phyloP scores from a whole-genome alignment of 306 rosid species.

The Morella rubra region DNA sequence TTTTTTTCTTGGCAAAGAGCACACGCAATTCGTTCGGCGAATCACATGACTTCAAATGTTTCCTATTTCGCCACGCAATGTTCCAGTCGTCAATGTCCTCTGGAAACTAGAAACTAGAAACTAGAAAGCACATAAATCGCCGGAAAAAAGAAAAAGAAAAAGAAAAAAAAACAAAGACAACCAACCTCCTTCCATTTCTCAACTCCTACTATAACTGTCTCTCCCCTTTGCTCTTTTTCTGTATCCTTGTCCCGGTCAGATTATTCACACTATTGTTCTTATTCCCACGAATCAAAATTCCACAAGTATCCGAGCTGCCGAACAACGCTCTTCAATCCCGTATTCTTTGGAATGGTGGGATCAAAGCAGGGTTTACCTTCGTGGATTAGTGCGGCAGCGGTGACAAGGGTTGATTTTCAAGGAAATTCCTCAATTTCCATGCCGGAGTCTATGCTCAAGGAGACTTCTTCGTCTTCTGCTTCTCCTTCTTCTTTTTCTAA shows the following conservation, averaged over 20 bases:
- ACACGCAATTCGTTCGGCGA: background rate
- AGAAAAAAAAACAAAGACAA: no score
- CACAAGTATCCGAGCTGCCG: background rate
- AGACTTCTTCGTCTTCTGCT: background rate
- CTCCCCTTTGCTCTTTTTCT: background rate
- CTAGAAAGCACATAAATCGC: no score
- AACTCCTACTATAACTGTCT: background rate
- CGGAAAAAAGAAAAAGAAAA: background rate
- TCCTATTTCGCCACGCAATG: conserved; percentile 18
- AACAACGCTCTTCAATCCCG: background rate
- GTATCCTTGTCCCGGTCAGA: background rate
- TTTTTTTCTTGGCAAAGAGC: no score
- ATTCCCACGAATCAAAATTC: background rate
- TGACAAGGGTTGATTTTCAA: conserved; percentile 40
- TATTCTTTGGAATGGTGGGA: conserved; percentile 36
- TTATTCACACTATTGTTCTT: no score
- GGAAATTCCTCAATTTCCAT: conserved; percentile 29
- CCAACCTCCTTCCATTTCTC: background rate
- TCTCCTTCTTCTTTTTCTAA: background rate
- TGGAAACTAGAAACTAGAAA: no score
- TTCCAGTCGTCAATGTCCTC: no score
- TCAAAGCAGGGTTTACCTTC: conserved; percentile 43
- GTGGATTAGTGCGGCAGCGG: conserved; percentile 46
- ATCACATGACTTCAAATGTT: background rate
- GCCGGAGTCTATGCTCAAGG: conserved; percentile 31